Evolutionary conservation across 306 rosid genomes (phyloP).

Genomic region (Quercus variabilis): DNA sequence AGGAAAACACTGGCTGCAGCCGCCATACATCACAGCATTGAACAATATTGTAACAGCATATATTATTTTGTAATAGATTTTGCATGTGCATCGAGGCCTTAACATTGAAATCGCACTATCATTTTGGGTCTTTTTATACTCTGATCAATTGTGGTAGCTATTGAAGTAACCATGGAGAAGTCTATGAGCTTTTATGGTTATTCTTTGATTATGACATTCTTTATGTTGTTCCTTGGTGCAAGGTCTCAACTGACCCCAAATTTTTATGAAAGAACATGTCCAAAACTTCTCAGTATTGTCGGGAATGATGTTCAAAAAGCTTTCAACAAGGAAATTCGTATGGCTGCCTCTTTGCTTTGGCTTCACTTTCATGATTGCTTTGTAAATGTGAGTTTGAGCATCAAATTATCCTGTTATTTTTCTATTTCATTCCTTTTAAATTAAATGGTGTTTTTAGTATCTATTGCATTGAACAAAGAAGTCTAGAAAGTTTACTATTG

Average conservation of each 20-base stretch:
- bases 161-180: constrained; percentile 22
- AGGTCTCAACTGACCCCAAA: constrained; percentile 56
- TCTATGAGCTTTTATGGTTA: constrained; percentile 7
- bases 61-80: not conserved
- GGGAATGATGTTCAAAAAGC: constrained; percentile 57
- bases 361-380: constrained; percentile 97
- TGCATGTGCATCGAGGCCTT: not conserved
- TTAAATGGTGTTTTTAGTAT: too few species aligned
- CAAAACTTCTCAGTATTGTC: constrained; percentile 48
- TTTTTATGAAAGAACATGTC: constrained; percentile 64
- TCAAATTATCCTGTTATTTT: not conserved
- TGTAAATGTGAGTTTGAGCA: constrained; percentile 56
- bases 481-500: too few species aligned
- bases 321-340: constrained; percentile 57
- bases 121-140: not conserved
- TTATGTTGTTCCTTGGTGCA: constrained; percentile 37
- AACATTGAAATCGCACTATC: not conserved
- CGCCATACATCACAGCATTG: not conserved
- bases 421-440: too few species aligned
- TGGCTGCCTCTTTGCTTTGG: constrained; percentile 87
- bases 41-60: not conserved
- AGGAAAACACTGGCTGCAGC: too few species aligned
- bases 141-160: not conserved
- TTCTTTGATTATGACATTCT: constrained; percentile 28
- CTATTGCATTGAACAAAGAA: too few species aligned